Base-by-base conservation (phyloP, 192 early-diverging fungal genomes). In the Coemansia furcata region DNA sequence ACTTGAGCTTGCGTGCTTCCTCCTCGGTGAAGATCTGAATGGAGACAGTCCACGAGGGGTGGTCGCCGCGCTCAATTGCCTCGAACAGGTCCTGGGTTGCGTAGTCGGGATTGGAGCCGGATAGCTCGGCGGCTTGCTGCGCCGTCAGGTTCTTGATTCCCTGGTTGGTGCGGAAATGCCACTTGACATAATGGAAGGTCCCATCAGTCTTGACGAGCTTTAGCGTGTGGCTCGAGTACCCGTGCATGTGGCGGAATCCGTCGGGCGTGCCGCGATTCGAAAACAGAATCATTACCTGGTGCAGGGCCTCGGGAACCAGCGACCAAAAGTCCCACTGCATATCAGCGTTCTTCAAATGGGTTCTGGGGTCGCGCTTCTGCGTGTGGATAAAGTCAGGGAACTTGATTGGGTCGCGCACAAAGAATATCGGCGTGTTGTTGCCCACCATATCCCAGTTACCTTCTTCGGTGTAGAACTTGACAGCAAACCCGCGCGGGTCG, bases 381-480 rank as follows among this genome's bases (percentile, higher is more conserved):
- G 91, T 90, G 66, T 92, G 90, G 65, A 94, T 90, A 71, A 93
- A 88, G 71, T 91, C 91, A 15, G 93, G 93, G 82, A 90, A 93
- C 78, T 91, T 90, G 66, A 87, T 60, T 5, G 89, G 87, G 74
- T 93, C 91, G 43, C 89, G 87, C 65, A 94, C 87, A 73, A 92
- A 93, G 78, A 94, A 94, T 47, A 91, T 85, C 5, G 92, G 92
- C 32, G 86, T 92, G 86, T 92, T 92, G 83, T 92, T 91, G 65
- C 91, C 91, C 33, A 94, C 92, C 86, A 92, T 88, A 68, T 94
- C 91, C 89, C 88, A 94, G 82, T 89, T 93, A 65, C 89, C 87
- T 72, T 94, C 92, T 69, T 92, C 91, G 29, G 92, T 94, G 78
- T 92, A 94, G 82, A 92, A 92, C 85, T 93, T 92, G 77, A 91